Evolutionary conservation across 192 early-diverging fungal genomes (phyloP), one percentile per base, ranked within the genome.

Genomic region (Geranomyces michiganensis): DNA sequence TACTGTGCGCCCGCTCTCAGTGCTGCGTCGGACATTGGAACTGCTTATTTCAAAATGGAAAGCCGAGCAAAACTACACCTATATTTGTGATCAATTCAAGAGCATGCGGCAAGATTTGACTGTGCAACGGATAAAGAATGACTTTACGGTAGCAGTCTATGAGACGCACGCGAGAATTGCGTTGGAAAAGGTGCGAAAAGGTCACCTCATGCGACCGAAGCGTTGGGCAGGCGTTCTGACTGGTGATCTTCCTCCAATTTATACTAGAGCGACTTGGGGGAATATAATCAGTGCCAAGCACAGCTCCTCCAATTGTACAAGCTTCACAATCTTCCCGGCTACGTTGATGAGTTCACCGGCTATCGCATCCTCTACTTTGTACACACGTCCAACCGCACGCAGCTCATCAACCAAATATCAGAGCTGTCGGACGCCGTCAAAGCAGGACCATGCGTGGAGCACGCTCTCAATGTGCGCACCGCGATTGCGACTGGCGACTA

Each of bases 271-370:
- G 97, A 99, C 73, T 82, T 99, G 26, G 96, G 96, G 72, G 97
- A 99, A 83, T 99, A 90, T 81, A 99, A 99, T 70, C 96, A 97
- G 73, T 98, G 96, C 76, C 94, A 96, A 78, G 94, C 92, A 6
- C 95, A 98, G 76, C 80, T 99, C 44, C 94, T 93, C 73, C 86
- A 92, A 46, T 81, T 99, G 26, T 98, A 98, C 75, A 74, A 81
- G 51, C 77, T 86, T 55, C 67, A 70, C 45, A 85, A 88, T 32
- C 76, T 93, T 24, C 73, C 82, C 24, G 96, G 94, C 19, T 81
- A 89, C 65, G 83, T 85, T 9, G 90, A 91, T 81, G 97, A 99
- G 77, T 99, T 97, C 81, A 86, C 88, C 62, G 94, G 93, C 12
- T 99, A 99, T 80, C 84, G 94, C 24, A 90, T 99, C 19, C 76